These are phyloP conservation scores for Chytriomyces sp. DNA, from an alignment of 192 early-diverging fungal species.

Conservation along the genomic window DNA sequence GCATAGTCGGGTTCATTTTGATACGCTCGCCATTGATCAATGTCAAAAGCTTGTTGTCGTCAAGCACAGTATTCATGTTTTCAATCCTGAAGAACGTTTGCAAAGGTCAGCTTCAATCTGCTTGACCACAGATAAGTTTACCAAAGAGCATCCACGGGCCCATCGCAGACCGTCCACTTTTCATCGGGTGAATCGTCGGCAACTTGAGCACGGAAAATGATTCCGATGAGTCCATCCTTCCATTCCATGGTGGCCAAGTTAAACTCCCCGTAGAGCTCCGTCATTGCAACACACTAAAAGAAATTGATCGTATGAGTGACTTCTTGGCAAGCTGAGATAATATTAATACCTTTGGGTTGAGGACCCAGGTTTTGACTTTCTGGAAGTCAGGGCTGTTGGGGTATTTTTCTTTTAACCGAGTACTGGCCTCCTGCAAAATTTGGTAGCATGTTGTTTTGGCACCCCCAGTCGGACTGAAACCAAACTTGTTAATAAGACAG, in stretches of 20 bases:
- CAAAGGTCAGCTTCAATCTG: too few relatives aligned
- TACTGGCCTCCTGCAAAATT: constrained; percentile 56
- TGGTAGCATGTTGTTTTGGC: constrained; percentile 67
- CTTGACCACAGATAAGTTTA: background rate
- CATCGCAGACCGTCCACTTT: constrained; percentile 68
- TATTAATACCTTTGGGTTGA: constrained; percentile 61
- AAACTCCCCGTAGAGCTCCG: constrained; percentile 66
- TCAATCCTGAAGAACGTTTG: constrained; percentile 24
- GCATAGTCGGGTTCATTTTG: constrained; percentile 62
- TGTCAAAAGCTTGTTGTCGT: constrained; percentile 67
- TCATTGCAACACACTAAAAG: constrained; percentile 60
- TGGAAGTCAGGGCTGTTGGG: constrained; percentile 49
- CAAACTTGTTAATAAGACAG: background rate
- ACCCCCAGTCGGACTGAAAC: constrained; percentile 57
- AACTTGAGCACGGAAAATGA: constrained; percentile 61
- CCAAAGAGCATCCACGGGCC: constrained; percentile 68
- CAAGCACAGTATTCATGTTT: constrained; percentile 62
- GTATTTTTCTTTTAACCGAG: constrained; percentile 42
- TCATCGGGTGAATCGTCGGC: constrained; percentile 59
- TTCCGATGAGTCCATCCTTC: constrained; percentile 66
- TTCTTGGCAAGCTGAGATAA: background rate
- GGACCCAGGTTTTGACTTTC: constrained; percentile 59
- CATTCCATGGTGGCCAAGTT: constrained; percentile 68
- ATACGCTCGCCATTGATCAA: constrained; percentile 69
- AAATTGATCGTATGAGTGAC: background rate